Percentiles rank a stretch among this genome's conserved stretches.
Conservation (phyloP, 495 filamentous ascomycete species). For the Melanomma pulvis-pyrius region DNA sequence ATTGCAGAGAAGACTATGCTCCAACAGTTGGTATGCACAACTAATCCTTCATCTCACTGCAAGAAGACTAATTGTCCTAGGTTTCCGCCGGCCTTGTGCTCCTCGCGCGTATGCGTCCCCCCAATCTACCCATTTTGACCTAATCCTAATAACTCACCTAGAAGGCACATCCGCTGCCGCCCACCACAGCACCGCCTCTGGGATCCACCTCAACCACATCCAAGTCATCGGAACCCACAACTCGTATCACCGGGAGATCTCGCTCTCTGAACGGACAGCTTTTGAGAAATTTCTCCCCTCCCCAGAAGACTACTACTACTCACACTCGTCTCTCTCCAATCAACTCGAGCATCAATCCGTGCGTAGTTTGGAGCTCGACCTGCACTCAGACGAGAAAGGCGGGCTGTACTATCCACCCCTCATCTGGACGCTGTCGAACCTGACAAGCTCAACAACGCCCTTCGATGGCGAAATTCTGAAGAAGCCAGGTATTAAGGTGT, state of each 20-base stretch:
- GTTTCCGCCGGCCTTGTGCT: conserved; percentile 5
- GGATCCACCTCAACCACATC: conserved; percentile 24
- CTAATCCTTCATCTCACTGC: not conserved
- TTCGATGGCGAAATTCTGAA: conserved; percentile 27
- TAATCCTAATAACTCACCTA: not conserved
- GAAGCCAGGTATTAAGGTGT: conserved; percentile 34
- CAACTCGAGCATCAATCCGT: conserved; percentile 40
- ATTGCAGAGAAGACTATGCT: not conserved
- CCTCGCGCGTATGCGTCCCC: not conserved
- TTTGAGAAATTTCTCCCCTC: conserved; percentile 25
- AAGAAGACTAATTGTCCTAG: not conserved
- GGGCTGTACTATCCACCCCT: conserved; percentile 38
- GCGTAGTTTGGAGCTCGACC: conserved; percentile 39
- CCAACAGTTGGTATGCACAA: not conserved
- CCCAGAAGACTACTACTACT: conserved; percentile 32
- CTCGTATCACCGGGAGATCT: conserved; percentile 42
- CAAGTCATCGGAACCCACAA: conserved; percentile 44
- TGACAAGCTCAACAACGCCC: conserved; percentile 15
- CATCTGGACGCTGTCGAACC: conserved; percentile 34
- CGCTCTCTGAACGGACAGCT: conserved; percentile 21
- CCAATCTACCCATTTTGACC: not conserved
- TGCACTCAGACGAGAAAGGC: conserved; percentile 39
- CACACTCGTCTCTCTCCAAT: conserved; percentile 33
- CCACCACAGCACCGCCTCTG: not conserved
- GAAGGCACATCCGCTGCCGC: not conserved